Evolutionary conservation across 2,329 filamentous ascomycete species (phyloP).

Genomic region (Botrytis byssoidea): DNA sequence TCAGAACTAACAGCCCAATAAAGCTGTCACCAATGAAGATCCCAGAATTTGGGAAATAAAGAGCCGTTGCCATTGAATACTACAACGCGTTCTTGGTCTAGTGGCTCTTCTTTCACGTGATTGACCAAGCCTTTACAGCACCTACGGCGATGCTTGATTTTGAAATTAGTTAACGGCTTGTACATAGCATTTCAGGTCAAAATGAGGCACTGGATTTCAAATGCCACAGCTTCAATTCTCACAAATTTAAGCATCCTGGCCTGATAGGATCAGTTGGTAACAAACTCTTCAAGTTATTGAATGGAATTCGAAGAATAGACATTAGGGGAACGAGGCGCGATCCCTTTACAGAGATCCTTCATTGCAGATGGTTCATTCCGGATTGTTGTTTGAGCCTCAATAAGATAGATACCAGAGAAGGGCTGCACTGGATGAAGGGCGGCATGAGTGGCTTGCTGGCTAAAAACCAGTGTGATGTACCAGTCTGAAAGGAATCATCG

Average conservation of each 20-base stretch:
- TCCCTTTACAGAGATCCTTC: background rate
- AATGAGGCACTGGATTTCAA: background rate
- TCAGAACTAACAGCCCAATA: background rate
- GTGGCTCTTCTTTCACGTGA: background rate
- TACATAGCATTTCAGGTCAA: background rate
- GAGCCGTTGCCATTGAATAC: background rate
- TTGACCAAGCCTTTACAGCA: background rate
- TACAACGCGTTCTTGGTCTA: background rate
- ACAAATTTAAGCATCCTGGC: background rate
- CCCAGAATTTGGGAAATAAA: background rate
- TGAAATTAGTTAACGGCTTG: background rate
- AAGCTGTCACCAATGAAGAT: background rate
- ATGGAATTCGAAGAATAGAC: background rate
- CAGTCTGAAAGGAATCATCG: background rate
- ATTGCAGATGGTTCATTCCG: background rate
- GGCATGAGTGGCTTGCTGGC: background rate
- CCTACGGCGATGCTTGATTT: background rate
- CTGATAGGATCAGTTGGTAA: background rate
- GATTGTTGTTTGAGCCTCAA: background rate
- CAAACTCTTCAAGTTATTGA: background rate
- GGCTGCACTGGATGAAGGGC: background rate
- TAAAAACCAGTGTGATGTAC: background rate
- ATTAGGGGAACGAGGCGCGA: background rate
- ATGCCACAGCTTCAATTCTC: background rate
- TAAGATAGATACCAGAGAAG: background rate